Evolutionary conservation across 129 eudicot species (phyloP).

Genomic region (Flaveria robusta): DNA sequence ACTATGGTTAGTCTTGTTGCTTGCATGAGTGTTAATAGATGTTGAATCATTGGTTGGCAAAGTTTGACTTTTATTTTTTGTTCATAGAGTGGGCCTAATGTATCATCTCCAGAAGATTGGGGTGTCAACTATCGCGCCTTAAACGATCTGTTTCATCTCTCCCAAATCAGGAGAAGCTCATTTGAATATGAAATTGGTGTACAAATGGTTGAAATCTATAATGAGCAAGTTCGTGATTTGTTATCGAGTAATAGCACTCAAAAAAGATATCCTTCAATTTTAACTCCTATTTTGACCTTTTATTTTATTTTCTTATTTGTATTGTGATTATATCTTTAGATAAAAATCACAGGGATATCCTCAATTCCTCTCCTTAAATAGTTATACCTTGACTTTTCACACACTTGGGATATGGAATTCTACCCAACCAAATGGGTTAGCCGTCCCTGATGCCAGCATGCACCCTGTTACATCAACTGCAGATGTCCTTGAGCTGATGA

Average conservation of each 20-base stretch:
- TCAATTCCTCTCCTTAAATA: neutral
- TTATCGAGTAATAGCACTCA: slow-evolving; percentile 49
- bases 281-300: slow-evolving; percentile 6
- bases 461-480: slow-evolving; percentile 74
- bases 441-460: slow-evolving; percentile 96
- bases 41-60: neutral
- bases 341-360: neutral
- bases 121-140: slow-evolving; percentile 92
- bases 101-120: slow-evolving; percentile 69
- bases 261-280: slow-evolving; percentile 74
- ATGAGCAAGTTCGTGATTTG: slow-evolving; percentile 88
- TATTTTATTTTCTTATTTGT: neutral
- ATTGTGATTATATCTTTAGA: neutral
- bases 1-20: slow-evolving; percentile 62
- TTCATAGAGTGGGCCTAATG: slow-evolving; percentile 66
- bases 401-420: slow-evolving; percentile 86
- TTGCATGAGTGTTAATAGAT: neutral
- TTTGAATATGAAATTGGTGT: slow-evolving; percentile 74
- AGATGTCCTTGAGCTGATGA: slow-evolving; percentile 78
- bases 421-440: slow-evolving; percentile 84
- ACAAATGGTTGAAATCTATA: slow-evolving; percentile 91
- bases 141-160: slow-evolving; percentile 72
- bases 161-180: slow-evolving; percentile 68
- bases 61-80: slow-evolving; percentile 11
- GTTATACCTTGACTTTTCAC: slow-evolving; percentile 70